Conservation (phyloP, 2,329 filamentous ascomycete species). For the Thielaviopsis musarum region DNA sequence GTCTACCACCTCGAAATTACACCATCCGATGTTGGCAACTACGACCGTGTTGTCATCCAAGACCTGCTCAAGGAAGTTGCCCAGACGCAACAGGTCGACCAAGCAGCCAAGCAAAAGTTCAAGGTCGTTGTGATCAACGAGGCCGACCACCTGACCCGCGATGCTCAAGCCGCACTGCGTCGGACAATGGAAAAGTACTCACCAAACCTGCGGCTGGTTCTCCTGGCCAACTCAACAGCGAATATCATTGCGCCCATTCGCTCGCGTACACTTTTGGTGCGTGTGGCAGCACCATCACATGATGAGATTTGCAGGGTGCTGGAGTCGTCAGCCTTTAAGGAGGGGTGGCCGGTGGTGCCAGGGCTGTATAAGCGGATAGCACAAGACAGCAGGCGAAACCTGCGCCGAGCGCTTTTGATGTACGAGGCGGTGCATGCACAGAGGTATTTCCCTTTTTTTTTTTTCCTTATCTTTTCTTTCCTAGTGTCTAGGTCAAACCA, state of each 20-base stretch:
- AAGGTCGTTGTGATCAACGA: constrained; percentile 99
- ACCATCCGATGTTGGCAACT: constrained; percentile 88
- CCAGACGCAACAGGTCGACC: constrained; percentile 97
- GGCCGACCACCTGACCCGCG: constrained; percentile 81
- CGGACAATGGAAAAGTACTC: constrained; percentile 99
- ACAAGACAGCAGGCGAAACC: constrained; percentile 74
- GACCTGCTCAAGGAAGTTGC: constrained; percentile 94
- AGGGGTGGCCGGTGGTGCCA: constrained; percentile 64
- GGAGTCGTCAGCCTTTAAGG: constrained; percentile 52
- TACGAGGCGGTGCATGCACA: constrained; percentile 94
- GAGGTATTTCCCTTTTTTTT: constrained; percentile 45
- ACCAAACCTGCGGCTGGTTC: constrained; percentile 77
- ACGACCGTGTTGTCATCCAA: constrained; percentile 89
- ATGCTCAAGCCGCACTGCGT: constrained; percentile 87
- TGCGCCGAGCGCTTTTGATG: constrained; percentile 84
- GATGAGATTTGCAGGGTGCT: constrained; percentile 70
- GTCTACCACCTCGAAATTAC: constrained; percentile 98
- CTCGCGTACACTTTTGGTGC: constrained; percentile 75
- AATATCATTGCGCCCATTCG: constrained; percentile 99
- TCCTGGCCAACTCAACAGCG: constrained; percentile 88
- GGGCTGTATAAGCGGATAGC: constrained; percentile 74
- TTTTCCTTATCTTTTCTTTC: neutral
- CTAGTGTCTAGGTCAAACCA: constrained; percentile 7
- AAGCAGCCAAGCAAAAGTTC: constrained; percentile 77
- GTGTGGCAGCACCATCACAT: constrained; percentile 78